Base-by-base conservation (phyloP, 2,329 filamentous ascomycete genomes). In the Zymoseptoria tritici region DNA sequence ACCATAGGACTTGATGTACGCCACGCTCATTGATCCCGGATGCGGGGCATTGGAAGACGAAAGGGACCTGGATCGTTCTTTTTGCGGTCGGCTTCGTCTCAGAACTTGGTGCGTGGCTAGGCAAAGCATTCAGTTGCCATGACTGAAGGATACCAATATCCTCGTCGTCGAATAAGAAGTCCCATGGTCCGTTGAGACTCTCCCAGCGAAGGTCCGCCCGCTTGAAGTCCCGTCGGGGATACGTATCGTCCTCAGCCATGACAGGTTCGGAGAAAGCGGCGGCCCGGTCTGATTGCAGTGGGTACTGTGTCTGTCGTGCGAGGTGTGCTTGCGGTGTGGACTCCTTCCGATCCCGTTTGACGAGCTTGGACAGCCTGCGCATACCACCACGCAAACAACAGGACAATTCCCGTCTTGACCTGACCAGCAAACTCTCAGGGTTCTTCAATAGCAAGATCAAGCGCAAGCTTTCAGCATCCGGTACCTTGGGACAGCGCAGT, bases 1-100 rank as follows among this genome's bases (percentile, higher is more conserved):
- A 88, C 85, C 85, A 88, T 8, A 88, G 70, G 3, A 88, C 82
- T 70, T 88, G 84, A 68, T 88, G 86, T 2, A 84, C 83, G 55
- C 80, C 82, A 57, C 80, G 80, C 36, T 86, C 80, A 61, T 82
- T 78, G 64, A 88, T 82, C 1, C 84, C 84, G 0, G 85, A 87
- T 0, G 85, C 85, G 0, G 81, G 80, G 4, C 81, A 80, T 69
- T 88, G 86, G 66, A 87, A 88, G 1, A 83, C 85, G 64, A 82
- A 89, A 0, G 85, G 85, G 0, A 88, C 84, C 42, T 79, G 76
- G 62, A 88, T 88, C 9, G 78, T 75, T 24, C 77, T 76, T 68
- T 81, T 83, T 11, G 71, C 66, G 60, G 81, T 72, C 55, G 72
- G 70, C 11, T 73, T 73, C 1, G 61, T 61, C 22, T 63, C 56